Evolutionary conservation across 139 green algal species (phyloP).

Genomic region (Medakamo hakoo): DNA sequence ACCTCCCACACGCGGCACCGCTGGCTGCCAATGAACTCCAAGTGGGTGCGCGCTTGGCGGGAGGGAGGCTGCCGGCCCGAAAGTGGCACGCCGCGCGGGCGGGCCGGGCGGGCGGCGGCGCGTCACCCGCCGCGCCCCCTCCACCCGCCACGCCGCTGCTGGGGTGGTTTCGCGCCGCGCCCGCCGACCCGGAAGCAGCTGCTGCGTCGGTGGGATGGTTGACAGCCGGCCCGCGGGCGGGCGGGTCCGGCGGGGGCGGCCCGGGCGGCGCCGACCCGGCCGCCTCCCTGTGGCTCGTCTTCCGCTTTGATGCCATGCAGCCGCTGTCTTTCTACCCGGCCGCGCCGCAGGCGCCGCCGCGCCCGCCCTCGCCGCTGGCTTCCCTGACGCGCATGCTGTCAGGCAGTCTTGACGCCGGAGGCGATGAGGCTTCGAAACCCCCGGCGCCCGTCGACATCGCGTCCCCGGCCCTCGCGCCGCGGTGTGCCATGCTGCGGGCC

Average conservation of each 20-base stretch:
- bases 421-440: background rate
- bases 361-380: slow-evolving; percentile 10
- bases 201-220: slow-evolving; percentile 8
- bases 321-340: slow-evolving; percentile 41
- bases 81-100: slow-evolving; percentile 35
- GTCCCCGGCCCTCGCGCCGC: background rate
- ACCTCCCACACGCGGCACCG: slow-evolving; percentile 38
- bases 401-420: background rate
- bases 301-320: slow-evolving; percentile 42
- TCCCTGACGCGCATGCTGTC: slow-evolving; percentile 20
- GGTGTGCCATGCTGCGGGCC: slow-evolving; percentile 4
- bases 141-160: slow-evolving; percentile 45
- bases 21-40: slow-evolving; percentile 57
- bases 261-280: background rate
- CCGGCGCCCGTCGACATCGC: background rate
- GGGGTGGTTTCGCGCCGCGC: slow-evolving; percentile 40
- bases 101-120: slow-evolving; percentile 6
- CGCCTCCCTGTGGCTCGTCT: slow-evolving; percentile 53
- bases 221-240: slow-evolving; percentile 3
- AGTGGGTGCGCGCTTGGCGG: slow-evolving; percentile 28
- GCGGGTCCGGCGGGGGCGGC: background rate
- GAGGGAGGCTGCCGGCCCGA: slow-evolving; percentile 16
- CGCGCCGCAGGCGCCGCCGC: slow-evolving; percentile 18
- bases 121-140: slow-evolving; percentile 5
- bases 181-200: no score